These are phyloP conservation scores for Aureobasidium melanogenum DNA, from an alignment of 2,329 filamentous ascomycete species.

Conservation along the genomic window DNA sequence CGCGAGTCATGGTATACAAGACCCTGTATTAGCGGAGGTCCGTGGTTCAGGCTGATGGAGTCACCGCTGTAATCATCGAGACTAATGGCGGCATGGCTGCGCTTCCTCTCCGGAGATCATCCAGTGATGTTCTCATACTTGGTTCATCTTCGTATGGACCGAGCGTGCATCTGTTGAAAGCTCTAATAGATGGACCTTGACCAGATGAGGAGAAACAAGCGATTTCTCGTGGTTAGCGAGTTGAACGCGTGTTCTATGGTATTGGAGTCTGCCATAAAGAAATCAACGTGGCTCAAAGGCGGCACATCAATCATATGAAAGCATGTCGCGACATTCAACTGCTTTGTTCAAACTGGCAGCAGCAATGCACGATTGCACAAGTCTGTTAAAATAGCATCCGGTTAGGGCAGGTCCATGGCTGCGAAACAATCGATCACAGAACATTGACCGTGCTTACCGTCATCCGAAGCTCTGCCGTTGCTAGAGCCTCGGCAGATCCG, in stretches of 20 bases:
- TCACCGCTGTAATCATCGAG: not conserved
- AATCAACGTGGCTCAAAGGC: not conserved
- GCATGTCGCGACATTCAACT: not conserved
- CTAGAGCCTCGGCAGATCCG: not conserved
- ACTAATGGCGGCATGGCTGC: not conserved
- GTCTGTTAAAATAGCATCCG: not conserved
- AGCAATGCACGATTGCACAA: not conserved
- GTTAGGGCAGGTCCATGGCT: not conserved
- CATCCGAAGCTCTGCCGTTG: slow-evolving; percentile 1
- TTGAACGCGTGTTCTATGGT: not conserved
- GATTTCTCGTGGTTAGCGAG: not conserved
- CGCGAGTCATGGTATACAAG: slow-evolving; percentile 4
- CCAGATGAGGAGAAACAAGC: not conserved
- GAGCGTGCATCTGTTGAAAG: not conserved
- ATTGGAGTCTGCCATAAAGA: not conserved
- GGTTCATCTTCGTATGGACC: not conserved
- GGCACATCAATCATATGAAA: not conserved
- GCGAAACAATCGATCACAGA: not conserved
- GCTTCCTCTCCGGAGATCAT: not conserved
- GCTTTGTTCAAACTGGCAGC: not conserved
- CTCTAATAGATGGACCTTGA: slow-evolving; percentile 7
- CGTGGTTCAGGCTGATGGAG: not conserved
- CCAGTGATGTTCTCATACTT: not conserved
- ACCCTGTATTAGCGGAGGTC: not conserved
- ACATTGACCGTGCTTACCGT: slow-evolving; percentile 4